Base-by-base conservation (phyloP, 2,329 filamentous ascomycete genomes). In the Bipolaris cookei region DNA sequence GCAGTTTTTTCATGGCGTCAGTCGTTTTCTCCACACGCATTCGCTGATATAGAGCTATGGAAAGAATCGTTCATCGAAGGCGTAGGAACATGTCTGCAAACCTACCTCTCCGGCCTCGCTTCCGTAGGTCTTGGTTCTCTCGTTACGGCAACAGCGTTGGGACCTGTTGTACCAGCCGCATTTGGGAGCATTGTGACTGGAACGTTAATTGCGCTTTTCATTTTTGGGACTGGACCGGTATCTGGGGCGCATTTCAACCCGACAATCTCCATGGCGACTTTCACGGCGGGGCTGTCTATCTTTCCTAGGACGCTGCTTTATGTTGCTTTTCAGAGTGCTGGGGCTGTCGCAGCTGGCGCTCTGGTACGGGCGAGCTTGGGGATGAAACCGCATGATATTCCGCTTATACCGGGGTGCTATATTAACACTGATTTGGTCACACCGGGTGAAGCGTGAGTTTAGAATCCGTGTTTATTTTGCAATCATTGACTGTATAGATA, bases 241-340 rank as follows among this genome's bases (percentile, higher is more conserved):
- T 81, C 79, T 3, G 66, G 83, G 37, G 83, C 80, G 1, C 83
- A 85, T 63, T 69, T 85, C 53, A 85, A 83, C 61, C 83, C 83
- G 1, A 71, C 80, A 30, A 83, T 86, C 57, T 84, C 82, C 0
- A 78, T 85, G 44, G 77, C 80, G 2, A 83, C 82, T 2, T 80
- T 86, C 56, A 79, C 83, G 21, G 77, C 80, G 1, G 78, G 82
- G 0, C 71, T 84, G 11, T 80, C 80, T 18, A 80, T 81, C 1
- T 73, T 84, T 11, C 77, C 83, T 0, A 77, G 83, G 51, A 77
- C 78, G 14, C 65, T 83, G 0, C 55, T 84, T 8, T 84, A 84
- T 54, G 58, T 84, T 3, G 51, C 69, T 4, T 78, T 77, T 13
- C 83, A 85, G 66, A 77, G 74, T 1, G 41, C 76, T 1, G 82